Base-by-base conservation (phyloP, 2,329 filamentous ascomycete genomes). In the Lomentospora prolificans region DNA sequence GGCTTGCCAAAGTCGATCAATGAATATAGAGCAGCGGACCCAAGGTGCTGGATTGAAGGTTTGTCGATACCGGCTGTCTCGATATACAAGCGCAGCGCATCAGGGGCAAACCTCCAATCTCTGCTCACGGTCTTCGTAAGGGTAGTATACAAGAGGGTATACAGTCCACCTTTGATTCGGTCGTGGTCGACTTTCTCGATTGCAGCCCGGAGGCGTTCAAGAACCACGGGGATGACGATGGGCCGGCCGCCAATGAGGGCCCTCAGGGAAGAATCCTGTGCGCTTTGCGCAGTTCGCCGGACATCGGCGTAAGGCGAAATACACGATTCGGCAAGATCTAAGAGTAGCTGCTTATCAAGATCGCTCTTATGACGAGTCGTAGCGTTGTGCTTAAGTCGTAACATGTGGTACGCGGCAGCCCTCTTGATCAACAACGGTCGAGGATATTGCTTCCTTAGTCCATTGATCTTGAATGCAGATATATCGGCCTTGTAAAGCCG, bases 271-370 rank as follows among this genome's bases (percentile, higher is more conserved):
- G 94, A 95, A 68, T 99, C 95, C 57, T 90, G 87, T 0, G 94
- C 90, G 58, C 85, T 87, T 68, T 99, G 94, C 2, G 94, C 94
- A 55, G 91, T 91, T 30, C 91, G 82, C n/a, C 95, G 87, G 53
- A 97, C 94, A 66, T 99, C 94, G 0, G 94, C 94, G 67, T 99
- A 99, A 3, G 89, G 75, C 0, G 92, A 97, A 2, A 95, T 85
- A 60, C 88, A 90, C 0, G 92, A 96, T 62, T 95, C 82, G 4
- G 91, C 90, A 36, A 99, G 78, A 67, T 99, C 91, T 14, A 95
- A 76, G 1, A 99, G 75, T 10, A 99, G 73, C 12, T 77, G 79
- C 68, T 90, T 92, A 69, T 99, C 94, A 1, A 99, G 76, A n/a
- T 90, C 85, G 31, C 90, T 95, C 67, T 92, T 91, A 48, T 88